Conservation (phyloP, 768 basidiomycete species). For the Sistotremastrum niveocremeum region DNA sequence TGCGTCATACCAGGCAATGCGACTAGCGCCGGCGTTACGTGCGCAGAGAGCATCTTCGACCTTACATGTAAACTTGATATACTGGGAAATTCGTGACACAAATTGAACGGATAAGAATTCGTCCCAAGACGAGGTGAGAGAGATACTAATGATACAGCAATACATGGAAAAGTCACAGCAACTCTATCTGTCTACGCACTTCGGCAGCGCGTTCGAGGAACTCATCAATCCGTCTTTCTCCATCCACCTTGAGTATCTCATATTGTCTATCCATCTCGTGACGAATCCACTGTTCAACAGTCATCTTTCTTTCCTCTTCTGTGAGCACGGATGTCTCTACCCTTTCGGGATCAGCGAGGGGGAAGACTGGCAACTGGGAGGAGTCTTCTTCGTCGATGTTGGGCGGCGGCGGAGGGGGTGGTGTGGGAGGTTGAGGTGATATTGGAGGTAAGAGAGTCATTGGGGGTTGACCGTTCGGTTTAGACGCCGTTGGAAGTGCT, state of each 20-base stretch:
- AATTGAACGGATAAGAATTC: too few species aligned
- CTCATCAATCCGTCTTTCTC: conserved; percentile 31
- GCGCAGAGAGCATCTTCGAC: too few species aligned
- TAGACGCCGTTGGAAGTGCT: background rate
- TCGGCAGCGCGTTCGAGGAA: conserved; percentile 33
- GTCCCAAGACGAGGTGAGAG: too few species aligned
- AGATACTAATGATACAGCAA: too few species aligned
- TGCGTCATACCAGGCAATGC: too few species aligned
- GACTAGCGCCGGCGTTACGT: too few species aligned
- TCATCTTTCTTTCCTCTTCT: conserved; percentile 62
- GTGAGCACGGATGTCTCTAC: conserved; percentile 22
- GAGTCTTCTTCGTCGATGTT: conserved; percentile 7
- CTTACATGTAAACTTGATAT: too few species aligned
- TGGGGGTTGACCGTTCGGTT: too few species aligned
- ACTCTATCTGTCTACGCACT: conserved; percentile 21
- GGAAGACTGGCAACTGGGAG: background rate
- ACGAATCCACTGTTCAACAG: conserved; percentile 73
- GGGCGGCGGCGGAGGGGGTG: background rate
- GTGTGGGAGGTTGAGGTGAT: background rate
- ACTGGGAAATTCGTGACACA: too few species aligned
- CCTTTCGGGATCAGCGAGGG: too few species aligned
- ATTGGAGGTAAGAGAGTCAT: conserved; percentile 1
- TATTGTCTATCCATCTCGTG: conserved; percentile 60
- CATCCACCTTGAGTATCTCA: conserved; percentile 42
- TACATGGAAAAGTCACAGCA: conserved; percentile 7